Evolutionary conservation across 2,329 filamentous ascomycete species (phyloP), one percentile per base, ranked within the genome.

Genomic region (Moelleriella libera): DNA sequence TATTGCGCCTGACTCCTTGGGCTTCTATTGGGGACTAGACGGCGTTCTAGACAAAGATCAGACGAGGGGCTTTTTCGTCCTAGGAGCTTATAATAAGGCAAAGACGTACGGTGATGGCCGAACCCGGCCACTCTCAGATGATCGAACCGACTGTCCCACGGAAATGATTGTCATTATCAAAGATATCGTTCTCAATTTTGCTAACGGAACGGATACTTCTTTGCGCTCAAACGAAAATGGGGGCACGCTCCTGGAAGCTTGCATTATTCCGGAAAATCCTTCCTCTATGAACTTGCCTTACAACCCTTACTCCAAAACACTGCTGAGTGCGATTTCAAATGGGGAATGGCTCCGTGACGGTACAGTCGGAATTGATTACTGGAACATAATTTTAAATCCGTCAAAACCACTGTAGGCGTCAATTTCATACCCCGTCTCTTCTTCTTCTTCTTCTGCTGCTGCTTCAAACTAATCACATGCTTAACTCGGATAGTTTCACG

Each of bases 341-440:
- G 32, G 12, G 32, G 32, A 37, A 52, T 48, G 32, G 45, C 21
- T 21, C 21, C 21, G 31, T 11, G 47, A 41, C 40, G 14, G 10
- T 7, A 29, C 8, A 44, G 30, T 4, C 1, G 49, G 49, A 3
- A 14, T 51, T 1, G 51, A 52, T 40, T 49, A 34, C 12, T 29
- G 34, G 31, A 45, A 43, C 37, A 21, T 41, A 12, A 5, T 48
- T 1, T 45, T 52, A 5, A 42, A 47, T 30, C 45, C 39, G 3
- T 11, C n/a, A 2, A n/a, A 29, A 29, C 43, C 46, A n/a, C 8
- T 37, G 32, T 10, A 39, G 39, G 43, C 31, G 3, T 14, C 51
- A 6, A 54, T 40, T 21, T 50, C 59, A 0, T 58, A 48, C 28
- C 57, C 60, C n/a, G 8, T 43, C 21, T 21, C 21, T 3, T 21